phyloP scores from a whole-genome alignment of 805 yeast species.

The Metschnikowia dekortorum region DNA sequence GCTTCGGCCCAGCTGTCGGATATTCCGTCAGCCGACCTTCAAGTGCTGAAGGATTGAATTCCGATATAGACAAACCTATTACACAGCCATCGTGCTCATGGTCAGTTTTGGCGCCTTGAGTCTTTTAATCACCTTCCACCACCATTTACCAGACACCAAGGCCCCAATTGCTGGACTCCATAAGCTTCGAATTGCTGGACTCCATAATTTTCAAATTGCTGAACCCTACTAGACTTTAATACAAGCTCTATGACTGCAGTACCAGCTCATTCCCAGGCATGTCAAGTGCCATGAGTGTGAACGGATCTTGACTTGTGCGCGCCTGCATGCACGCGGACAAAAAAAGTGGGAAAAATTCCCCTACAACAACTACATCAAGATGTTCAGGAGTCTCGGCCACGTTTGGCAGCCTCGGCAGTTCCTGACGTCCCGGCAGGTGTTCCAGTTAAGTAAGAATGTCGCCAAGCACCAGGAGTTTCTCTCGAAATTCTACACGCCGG shows the following conservation, averaged over 20 bases:
- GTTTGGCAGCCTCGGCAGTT: conserved; percentile 1
- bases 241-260: too few relatives aligned
- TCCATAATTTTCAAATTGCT: too few relatives aligned
- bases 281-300: too few relatives aligned
- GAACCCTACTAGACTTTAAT: too few relatives aligned
- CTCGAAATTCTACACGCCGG: conserved; percentile 75
- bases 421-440: not conserved
- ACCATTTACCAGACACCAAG: too few relatives aligned
- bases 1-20: not conserved
- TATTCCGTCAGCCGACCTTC: not conserved
- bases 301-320: not conserved
- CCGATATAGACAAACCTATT: not conserved
- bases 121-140: too few relatives aligned
- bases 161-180: too few relatives aligned
- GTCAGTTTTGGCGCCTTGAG: too few relatives aligned
- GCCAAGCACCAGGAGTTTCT: conserved; percentile 51
- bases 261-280: too few relatives aligned
- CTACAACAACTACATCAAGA: conserved; percentile 1
- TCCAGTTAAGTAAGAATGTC: not conserved
- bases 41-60: not conserved
- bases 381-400: conserved; percentile 11
- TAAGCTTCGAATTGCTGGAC: too few relatives aligned
- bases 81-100: too few relatives aligned
- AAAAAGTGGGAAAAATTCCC: conserved; percentile 5
- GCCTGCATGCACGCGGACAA: conserved; percentile 1